Evolutionary conservation across 2,329 filamentous ascomycete species (phyloP), one percentile per base, ranked within the genome.

Genomic region (Fusarium sp.): DNA sequence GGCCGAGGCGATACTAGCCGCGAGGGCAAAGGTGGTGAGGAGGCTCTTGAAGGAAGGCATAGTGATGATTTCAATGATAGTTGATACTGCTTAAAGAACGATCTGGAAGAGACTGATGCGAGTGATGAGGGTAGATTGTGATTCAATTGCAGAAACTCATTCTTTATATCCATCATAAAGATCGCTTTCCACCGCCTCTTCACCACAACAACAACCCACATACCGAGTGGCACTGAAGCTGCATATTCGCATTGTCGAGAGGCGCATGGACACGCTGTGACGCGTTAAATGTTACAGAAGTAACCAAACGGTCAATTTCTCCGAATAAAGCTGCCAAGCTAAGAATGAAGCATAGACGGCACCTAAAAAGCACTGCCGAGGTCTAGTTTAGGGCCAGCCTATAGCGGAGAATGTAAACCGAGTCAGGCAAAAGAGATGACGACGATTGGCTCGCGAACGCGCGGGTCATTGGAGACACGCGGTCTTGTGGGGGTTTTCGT

Each of bases 1-100:
- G 25, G 85, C 85, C 23, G 73, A 53, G 53, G 57, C 75, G 10
- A 74, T 54, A 28, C 61, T 65, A 16, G 67, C 67, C n/a, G 66
- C 49, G 10, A 76, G 50, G 25, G 73, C 64, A 37, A 67, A 54
- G 42, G 57, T 53, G 43, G 70, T 19, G 28, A 77, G 40, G n/a
- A 74, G 35, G 13, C 56, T 75, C 30, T 71, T 71, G 30, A 69
- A 10, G 13, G 67, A 69, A 64, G 67, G 67, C 67, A 69, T 69
- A 21, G 18, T 35, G 56, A 15, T 32, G 23, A 8, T 25, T 10
- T 15, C 15, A 35, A 23, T 8, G 16, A 28, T 23, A 35, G 28
- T 21, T 28, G 10, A n/a, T 23, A 15, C 13, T 32, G 43, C 9
- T 23, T 30, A 9, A 42, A 33, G 54, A 33, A 18, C 16, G n/a